Evolutionary conservation across 495 filamentous ascomycete genomes (phyloP).

Genomic region (Penicillium robsamsonii): DNA sequence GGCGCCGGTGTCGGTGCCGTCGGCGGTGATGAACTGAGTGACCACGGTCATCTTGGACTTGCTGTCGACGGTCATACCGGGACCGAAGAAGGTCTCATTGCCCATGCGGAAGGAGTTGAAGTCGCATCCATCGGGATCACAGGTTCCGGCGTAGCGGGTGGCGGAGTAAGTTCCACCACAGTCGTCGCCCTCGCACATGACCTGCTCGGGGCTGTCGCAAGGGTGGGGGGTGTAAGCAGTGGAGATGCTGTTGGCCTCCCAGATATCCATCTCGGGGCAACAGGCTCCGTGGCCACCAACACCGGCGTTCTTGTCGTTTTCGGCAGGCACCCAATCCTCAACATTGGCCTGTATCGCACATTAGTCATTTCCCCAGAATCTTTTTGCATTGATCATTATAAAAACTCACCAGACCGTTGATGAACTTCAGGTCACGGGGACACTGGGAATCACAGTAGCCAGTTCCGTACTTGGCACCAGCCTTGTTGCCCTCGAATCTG

Average conservation of each 20-base stretch:
- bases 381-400: background rate
- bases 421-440: conserved; percentile 63
- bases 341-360: conserved; percentile 43
- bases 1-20: conserved; percentile 51
- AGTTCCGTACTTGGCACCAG: conserved; percentile 69
- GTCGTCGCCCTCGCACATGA: conserved; percentile 54
- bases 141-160: conserved; percentile 52
- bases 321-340: conserved; percentile 58
- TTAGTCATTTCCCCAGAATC: background rate
- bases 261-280: conserved; percentile 74
- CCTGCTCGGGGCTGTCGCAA: conserved; percentile 55
- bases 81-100: conserved; percentile 60
- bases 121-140: conserved; percentile 76
- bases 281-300: conserved; percentile 60
- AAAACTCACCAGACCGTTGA: conserved; percentile 51
- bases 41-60: conserved; percentile 62
- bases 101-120: conserved; percentile 75
- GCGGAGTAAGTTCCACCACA: conserved; percentile 53
- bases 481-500: conserved; percentile 55
- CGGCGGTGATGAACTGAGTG: conserved; percentile 65
- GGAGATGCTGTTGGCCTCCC: conserved; percentile 65
- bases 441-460: conserved; percentile 79
- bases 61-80: conserved; percentile 61
- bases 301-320: conserved; percentile 59
- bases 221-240: conserved; percentile 62